Conservation (phyloP, 805 yeast genomes). For the Teunomyces barrocoloradensis region DNA sequence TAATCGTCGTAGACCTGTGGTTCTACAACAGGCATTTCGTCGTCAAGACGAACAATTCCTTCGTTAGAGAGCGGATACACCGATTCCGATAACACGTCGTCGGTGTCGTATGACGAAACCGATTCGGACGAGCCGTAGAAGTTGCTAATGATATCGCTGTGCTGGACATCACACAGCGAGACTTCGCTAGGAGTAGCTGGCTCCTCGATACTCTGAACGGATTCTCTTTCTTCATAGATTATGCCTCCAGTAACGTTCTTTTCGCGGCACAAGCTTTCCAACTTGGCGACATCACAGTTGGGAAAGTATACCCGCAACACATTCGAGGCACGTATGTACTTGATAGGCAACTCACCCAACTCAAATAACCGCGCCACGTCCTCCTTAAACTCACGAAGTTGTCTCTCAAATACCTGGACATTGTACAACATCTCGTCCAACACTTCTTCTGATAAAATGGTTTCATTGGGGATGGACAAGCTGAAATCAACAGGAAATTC, state of each 20-base stretch:
- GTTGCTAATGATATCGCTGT: constrained; percentile 21
- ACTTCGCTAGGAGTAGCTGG: not conserved
- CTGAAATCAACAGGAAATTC: constrained; percentile 32
- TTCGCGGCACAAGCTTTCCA: constrained; percentile 57
- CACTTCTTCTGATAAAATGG: constrained; percentile 30
- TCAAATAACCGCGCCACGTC: constrained; percentile 48
- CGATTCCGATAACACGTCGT: constrained; percentile 13
- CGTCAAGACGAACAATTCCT: constrained; percentile 15
- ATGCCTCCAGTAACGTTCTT: constrained; percentile 58
- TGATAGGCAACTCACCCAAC: constrained; percentile 66
- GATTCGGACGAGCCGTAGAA: constrained; percentile 15
- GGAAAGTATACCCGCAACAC: constrained; percentile 64
- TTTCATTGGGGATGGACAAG: constrained; percentile 30
- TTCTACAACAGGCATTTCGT: constrained; percentile 1
- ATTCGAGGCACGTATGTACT: constrained; percentile 39
- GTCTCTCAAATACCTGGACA: constrained; percentile 45
- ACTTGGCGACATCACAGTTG: constrained; percentile 58
- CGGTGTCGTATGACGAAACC: constrained; percentile 15
- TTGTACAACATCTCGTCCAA: constrained; percentile 56
- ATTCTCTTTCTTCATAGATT: constrained; percentile 37
- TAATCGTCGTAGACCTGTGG: constrained; percentile 13
- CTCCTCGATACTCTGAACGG: not conserved
- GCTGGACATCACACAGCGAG: constrained; percentile 8
- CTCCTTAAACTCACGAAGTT: constrained; percentile 41
- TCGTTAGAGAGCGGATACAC: constrained; percentile 21